Base-by-base conservation (phyloP, 1,284 basidiomycete genomes). In the Leccinum pachyderme region DNA sequence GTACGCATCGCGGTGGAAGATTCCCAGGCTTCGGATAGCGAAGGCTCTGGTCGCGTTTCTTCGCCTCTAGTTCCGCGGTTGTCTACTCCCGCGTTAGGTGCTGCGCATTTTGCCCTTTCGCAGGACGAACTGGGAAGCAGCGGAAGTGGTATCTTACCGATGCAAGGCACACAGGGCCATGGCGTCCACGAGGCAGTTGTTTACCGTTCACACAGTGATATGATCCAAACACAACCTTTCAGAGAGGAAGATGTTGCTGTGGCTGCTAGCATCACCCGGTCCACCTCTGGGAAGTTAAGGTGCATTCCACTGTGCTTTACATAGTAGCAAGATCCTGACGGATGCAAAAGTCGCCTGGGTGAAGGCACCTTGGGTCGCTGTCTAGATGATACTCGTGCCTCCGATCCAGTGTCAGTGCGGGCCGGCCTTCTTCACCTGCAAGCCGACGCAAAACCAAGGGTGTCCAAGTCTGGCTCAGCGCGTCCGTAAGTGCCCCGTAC, bases 401-500 rank as follows among this genome's bases (percentile, higher is more conserved):
- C 35, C 5, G 43, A 50, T 2, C 7, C 44, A 39, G 31, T 18
- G 5, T 27, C 25, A 22, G 33, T 13, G 6, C 24, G 18, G 9
- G 2, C 44, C 7, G 9, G 5, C 9, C 13, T 27, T 41, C 7
- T 27, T 41, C 7, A 18, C 2, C 35, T 13, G 4, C 49, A 47
- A 37, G 49, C 13, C 6, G 49, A 48, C 44, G n/a, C 27, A 5
- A 15, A 41, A 24, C 1, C 28, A 11, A 37, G 28, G n/a, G 24
- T 2, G 24, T 15, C 47, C 2, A 48, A 33, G 4, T n/a, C 33
- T 15, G 11, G 13, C 2, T 37, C 55, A 1, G 22, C 11, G 4
- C 33, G 47, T 8, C 8, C 3, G 67, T 68, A 43, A 7, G 62
- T 57, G 18, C 15, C 12, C 12, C 3, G 4, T 9, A 12, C 6